phyloP scores from a whole-genome alignment of 2,329 filamentous ascomycete species.

The Alternaria sp. region DNA sequence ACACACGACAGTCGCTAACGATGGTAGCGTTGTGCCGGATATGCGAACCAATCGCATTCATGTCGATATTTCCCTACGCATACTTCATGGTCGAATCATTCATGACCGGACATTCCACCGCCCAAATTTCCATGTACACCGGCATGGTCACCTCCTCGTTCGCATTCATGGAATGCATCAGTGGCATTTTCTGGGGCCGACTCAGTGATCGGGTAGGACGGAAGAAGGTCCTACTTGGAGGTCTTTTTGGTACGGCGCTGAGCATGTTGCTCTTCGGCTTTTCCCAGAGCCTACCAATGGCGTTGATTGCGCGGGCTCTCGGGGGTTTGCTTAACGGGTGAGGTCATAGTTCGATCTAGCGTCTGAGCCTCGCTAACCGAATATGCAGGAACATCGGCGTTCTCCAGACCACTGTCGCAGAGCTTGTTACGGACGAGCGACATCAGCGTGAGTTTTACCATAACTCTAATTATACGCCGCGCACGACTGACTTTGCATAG shows the following conservation, averaged over 20 bases:
- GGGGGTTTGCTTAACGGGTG: conserved; percentile 93
- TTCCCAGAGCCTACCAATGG: conserved; percentile 78
- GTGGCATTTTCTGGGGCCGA: conserved; percentile 90
- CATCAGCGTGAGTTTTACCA: conserved; percentile 74
- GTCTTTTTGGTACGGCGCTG: conserved; percentile 87
- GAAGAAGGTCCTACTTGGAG: conserved; percentile 88
- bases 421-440: conserved; percentile 89
- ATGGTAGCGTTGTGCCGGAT: conserved; percentile 83
- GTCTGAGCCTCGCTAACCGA: conserved; percentile 38
- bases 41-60: conserved; percentile 98
- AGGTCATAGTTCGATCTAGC: conserved; percentile 47
- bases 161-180: conserved; percentile 92
- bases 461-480: conserved; percentile 9
- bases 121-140: conserved; percentile 86
- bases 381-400: conserved; percentile 83
- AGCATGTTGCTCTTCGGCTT: conserved; percentile 96
- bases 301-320: conserved; percentile 84
- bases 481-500: conserved; percentile 54
- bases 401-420: conserved; percentile 91
- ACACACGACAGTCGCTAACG: conserved; percentile 4
- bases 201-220: conserved; percentile 90
- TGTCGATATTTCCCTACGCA: conserved; percentile 98
- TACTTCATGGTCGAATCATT: conserved; percentile 98
- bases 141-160: conserved; percentile 97
- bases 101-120: conserved; percentile 77